Conservation (phyloP, 495 filamentous ascomycete species). For the Aspergillus bertholletiae region DNA sequence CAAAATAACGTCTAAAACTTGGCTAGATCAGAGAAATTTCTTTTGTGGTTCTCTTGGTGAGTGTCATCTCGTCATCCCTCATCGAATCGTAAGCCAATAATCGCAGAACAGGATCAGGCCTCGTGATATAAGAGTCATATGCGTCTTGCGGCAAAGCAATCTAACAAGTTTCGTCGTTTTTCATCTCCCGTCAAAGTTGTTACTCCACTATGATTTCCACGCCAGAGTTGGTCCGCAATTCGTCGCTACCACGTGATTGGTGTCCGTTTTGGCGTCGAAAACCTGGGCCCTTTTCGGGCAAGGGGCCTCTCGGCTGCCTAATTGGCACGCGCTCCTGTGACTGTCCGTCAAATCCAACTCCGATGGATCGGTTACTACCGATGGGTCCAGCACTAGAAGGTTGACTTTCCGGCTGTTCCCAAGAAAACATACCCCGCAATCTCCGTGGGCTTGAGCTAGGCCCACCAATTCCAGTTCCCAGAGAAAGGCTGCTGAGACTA, state of each 20-base stretch:
- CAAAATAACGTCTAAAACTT: conserved; percentile 49
- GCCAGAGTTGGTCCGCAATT: conserved; percentile 56
- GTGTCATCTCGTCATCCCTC: conserved; percentile 56
- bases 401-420: conserved; percentile 56
- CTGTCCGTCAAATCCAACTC: conserved; percentile 59
- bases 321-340: conserved; percentile 68
- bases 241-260: conserved; percentile 75
- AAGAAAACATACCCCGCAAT: conserved; percentile 63
- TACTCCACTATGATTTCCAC: conserved; percentile 58
- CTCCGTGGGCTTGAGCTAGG: conserved; percentile 54
- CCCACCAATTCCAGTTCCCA: conserved; percentile 59
- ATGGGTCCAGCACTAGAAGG: conserved; percentile 66
- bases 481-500: conserved; percentile 60
- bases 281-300: conserved; percentile 70
- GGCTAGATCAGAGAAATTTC: conserved; percentile 47
- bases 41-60: conserved; percentile 35
- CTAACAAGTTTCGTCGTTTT: conserved; percentile 31
- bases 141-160: conserved; percentile 47
- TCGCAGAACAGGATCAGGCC: conserved; percentile 40
- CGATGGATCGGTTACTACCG: conserved; percentile 78
- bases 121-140: conserved; percentile 48
- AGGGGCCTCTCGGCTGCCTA: conserved; percentile 78
- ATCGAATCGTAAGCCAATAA: conserved; percentile 53
- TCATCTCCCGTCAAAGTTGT: conserved; percentile 26
- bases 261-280: conserved; percentile 82